Evolutionary conservation across 1,284 basidiomycete species (phyloP).

Genomic region (Sporisorium graminicola): DNA sequence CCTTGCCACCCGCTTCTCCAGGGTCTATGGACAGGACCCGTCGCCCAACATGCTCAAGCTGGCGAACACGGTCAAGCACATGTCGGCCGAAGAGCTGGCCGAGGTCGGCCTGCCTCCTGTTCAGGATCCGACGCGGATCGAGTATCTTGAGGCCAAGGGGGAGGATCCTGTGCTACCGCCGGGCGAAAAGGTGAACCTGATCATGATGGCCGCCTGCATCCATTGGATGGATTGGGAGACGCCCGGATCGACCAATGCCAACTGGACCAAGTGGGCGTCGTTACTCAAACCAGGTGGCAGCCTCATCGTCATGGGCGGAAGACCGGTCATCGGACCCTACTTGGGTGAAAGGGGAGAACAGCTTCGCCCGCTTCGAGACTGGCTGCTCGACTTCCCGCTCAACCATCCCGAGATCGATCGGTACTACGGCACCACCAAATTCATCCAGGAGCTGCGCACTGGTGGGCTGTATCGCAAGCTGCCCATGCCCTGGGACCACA

Average conservation of each 20-base stretch:
- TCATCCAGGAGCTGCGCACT: constrained; percentile 12
- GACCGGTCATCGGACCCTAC: constrained; percentile 44
- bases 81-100: constrained; percentile 40
- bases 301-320: constrained; percentile 31
- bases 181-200: constrained; percentile 43
- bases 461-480: constrained; percentile 40
- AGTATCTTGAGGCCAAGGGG: constrained; percentile 30
- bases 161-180: constrained; percentile 40
- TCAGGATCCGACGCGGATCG: constrained; percentile 27
- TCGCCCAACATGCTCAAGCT: constrained; percentile 50
- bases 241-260: constrained; percentile 13
- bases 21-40: constrained; percentile 42
- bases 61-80: constrained; percentile 45
- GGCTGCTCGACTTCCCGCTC: constrained; percentile 37
- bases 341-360: constrained; percentile 32
- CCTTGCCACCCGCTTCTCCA: constrained; percentile 38
- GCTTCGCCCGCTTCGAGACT: constrained; percentile 41
- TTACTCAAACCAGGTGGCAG: constrained; percentile 44
- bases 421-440: constrained; percentile 15
- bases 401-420: constrained; percentile 24
- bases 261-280: constrained; percentile 45
- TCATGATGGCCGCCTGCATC: constrained; percentile 50
- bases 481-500: constrained; percentile 45
- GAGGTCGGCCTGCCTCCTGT: constrained; percentile 30
- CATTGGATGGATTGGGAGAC: constrained; percentile 53